Evolutionary conservation across 129 eudicot species (phyloP).

Genomic region (Flaveria ramosissima): DNA sequence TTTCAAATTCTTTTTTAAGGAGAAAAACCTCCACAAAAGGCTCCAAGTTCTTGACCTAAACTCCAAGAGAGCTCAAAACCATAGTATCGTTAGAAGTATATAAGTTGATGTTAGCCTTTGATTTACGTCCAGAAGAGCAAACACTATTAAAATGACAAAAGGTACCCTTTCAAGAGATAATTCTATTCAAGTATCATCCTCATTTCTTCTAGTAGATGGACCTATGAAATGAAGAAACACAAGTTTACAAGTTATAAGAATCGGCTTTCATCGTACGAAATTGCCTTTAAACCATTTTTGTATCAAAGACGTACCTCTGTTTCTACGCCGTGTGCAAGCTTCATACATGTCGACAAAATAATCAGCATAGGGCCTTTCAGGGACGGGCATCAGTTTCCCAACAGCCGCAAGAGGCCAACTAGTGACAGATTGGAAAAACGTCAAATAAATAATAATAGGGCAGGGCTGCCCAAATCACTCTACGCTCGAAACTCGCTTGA

Average conservation of each 20-base stretch:
- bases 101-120: slow-evolving; percentile 33
- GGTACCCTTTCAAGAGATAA: background rate
- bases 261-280: background rate
- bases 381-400: slow-evolving; percentile 63
- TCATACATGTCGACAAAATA: slow-evolving; percentile 34
- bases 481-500: too few relatives aligned
- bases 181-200: slow-evolving; percentile 17
- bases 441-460: background rate
- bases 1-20: background rate
- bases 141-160: slow-evolving; percentile 1
- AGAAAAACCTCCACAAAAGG: slow-evolving; percentile 8
- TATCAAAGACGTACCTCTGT: slow-evolving; percentile 19
- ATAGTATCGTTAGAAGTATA: slow-evolving; percentile 21
- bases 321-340: slow-evolving; percentile 16
- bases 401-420: slow-evolving; percentile 69
- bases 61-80: background rate
- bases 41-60: slow-evolving; percentile 4
- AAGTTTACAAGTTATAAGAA: slow-evolving; percentile 1
- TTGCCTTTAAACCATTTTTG: slow-evolving; percentile 2
- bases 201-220: slow-evolving; percentile 20
- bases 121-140: slow-evolving; percentile 32
- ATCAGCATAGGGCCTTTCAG: slow-evolving; percentile 51
- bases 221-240: slow-evolving; percentile 19
- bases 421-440: background rate
- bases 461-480: too few relatives aligned